Base-by-base conservation (phyloP, 2,329 filamentous ascomycete species). In the Blumeria hordei region DNA sequence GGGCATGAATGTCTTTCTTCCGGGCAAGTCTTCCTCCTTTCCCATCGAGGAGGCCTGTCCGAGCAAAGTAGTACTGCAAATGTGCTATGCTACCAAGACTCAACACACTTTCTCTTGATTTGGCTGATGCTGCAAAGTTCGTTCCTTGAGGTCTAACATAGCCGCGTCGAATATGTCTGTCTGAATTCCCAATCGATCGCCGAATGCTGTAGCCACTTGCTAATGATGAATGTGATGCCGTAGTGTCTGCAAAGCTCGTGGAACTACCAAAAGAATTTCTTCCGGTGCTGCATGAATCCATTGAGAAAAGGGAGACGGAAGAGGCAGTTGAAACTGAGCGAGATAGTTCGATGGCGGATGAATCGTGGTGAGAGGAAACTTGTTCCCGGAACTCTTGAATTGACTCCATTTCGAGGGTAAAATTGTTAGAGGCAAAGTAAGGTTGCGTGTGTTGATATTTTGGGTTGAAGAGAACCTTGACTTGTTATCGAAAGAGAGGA, bases 21-120 rank as follows among this genome's bases (percentile, higher is more conserved):
- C 83, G 83, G 21, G 85, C 82, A 57, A 93, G 71, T 66, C 93
- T 84, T 55, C 80, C 92, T 37, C 88, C 90, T 66, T 95, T 95
- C 56, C 90, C 88, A 64, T 98, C 92, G 53, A 98, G 71, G 59
- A 98, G 70, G 6, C 92, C 92, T 0, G 92, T 98, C 57, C 92
- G 76, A 37, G 92, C 90, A 70, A 98, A 98, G 69, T 96, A 98
- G 70, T 96, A 94, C 68, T 98, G 92, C 64, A 98, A 72, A 70
- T 98, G 92, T 55, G 88, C 87, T 63, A 98, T 98, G 68, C 88
- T 95, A 55, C 92, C 92, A 58, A 98, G 70, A 64, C 87, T 94
- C 78, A 96, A 83, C 60, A 98, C 92, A 65, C 88, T 95, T 67
- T 98, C 90, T 59, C 92, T 77, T 53, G 87, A 87, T 65, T 80